phyloP scores from a whole-genome alignment of 495 filamentous ascomycete species.

The Hypoxylon perforatum region DNA sequence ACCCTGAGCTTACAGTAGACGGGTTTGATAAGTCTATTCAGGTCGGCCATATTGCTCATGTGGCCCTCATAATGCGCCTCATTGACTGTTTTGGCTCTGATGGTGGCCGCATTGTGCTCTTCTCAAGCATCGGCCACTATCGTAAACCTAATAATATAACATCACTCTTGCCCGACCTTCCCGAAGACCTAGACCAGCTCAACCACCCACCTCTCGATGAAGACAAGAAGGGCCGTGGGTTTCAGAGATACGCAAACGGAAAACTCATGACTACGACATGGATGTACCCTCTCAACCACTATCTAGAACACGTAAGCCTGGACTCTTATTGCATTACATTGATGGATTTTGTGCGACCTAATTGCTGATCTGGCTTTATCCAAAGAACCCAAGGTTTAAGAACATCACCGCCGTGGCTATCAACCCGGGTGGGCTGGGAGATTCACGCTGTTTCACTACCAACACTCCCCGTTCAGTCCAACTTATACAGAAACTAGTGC shows the following conservation, averaged over 20 bases:
- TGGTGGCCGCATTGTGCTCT: conserved; percentile 53
- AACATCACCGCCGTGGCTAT: conserved; percentile 57
- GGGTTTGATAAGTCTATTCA: conserved; percentile 57
- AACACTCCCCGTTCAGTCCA: conserved; percentile 49
- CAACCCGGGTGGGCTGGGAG: conserved; percentile 57
- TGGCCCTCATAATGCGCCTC: conserved; percentile 53
- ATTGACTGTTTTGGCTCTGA: conserved; percentile 50
- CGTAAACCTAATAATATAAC: conserved; percentile 49
- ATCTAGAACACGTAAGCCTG: conserved; percentile 48
- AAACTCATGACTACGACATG: conserved; percentile 55
- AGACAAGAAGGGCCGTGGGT: conserved; percentile 23
- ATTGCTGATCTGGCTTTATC: background rate
- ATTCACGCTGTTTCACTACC: conserved; percentile 54
- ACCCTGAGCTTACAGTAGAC: conserved; percentile 51
- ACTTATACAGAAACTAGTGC: conserved; percentile 13
- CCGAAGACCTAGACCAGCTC: conserved; percentile 19
- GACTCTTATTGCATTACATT: too few species aligned
- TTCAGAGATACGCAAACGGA: conserved; percentile 52
- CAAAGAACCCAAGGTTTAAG: conserved; percentile 44
- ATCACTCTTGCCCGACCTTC: conserved; percentile 21
- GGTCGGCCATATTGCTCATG: conserved; percentile 56
- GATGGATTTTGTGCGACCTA: background rate
- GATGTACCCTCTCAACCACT: conserved; percentile 55
- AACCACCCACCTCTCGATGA: conserved; percentile 2
- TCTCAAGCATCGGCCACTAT: conserved; percentile 51